phyloP scores from a whole-genome alignment of 495 filamentous ascomycete species.

The Trichoderma gamsii region DNA sequence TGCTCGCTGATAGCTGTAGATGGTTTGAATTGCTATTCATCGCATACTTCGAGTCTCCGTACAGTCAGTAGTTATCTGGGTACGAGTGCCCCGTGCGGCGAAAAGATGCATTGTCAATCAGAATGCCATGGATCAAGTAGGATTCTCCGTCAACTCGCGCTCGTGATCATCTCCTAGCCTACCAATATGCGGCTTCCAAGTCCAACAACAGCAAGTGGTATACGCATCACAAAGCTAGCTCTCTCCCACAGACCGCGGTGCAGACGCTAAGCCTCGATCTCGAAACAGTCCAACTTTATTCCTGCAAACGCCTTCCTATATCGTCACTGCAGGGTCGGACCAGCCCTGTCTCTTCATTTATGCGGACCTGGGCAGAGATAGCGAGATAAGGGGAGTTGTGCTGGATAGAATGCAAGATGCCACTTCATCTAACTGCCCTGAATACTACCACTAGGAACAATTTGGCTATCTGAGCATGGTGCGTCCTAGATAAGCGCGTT shows the following conservation, averaged over 20 bases:
- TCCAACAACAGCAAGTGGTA: constrained; percentile 10
- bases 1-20: no score
- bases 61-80: no score
- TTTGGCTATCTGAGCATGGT: not conserved
- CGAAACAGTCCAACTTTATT: not conserved
- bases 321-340: not conserved
- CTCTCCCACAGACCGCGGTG: not conserved
- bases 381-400: not conserved
- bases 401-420: not conserved
- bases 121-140: not conserved
- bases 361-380: not conserved
- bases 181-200: not conserved
- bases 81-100: not conserved
- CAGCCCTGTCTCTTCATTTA: not conserved
- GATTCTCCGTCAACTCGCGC: not conserved
- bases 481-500: not conserved
- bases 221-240: not conserved
- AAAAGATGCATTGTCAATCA: not conserved
- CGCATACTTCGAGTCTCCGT: no score
- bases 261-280: constrained; percentile 4
- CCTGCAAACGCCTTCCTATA: constrained; percentile 8
- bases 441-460: not conserved
- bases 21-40: no score
- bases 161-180: not conserved
- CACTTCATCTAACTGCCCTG: not conserved